Evolutionary conservation across 108 stramenopile genomes (phyloP).

Genomic region (Discostella pseudostelligera): DNA sequence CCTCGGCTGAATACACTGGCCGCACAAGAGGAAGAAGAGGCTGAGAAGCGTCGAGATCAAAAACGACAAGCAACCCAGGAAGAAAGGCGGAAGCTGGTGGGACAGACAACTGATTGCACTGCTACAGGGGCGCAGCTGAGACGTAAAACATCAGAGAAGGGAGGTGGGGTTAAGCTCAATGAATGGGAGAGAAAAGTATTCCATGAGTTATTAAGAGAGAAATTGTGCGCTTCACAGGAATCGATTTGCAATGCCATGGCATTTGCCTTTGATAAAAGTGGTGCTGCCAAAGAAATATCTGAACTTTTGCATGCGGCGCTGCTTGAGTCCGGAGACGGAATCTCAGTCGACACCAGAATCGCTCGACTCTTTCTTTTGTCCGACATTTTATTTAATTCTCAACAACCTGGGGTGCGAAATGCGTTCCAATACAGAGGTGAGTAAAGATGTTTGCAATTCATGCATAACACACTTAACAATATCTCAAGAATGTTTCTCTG

Average conservation of each 20-base stretch:
- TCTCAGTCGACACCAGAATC: slow-evolving; percentile 62
- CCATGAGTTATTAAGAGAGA: slow-evolving; percentile 49
- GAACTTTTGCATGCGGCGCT: slow-evolving; percentile 58
- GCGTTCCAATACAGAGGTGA: slow-evolving; percentile 72
- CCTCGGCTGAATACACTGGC: slow-evolving; percentile 51
- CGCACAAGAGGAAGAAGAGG: slow-evolving; percentile 48
- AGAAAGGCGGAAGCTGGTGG: slow-evolving; percentile 38
- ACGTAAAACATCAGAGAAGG: slow-evolving; percentile 39
- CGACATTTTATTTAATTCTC: slow-evolving; percentile 86
- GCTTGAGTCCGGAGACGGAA: slow-evolving; percentile 48
- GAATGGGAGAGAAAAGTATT: slow-evolving; percentile 56
- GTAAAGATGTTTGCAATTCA: neutral
- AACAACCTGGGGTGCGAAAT: slow-evolving; percentile 85
- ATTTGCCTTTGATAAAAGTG: slow-evolving; percentile 84
- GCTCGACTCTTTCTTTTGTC: slow-evolving; percentile 80
- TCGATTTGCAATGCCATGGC: slow-evolving; percentile 83
- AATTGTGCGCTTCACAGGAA: slow-evolving; percentile 59
- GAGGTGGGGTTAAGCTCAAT: slow-evolving; percentile 50
- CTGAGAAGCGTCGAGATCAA: slow-evolving; percentile 35
- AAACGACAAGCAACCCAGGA: slow-evolving; percentile 41
- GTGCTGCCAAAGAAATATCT: slow-evolving; percentile 64
- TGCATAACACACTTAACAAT: too few relatives aligned
- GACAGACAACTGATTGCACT: slow-evolving; percentile 27
- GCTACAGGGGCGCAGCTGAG: slow-evolving; percentile 64
- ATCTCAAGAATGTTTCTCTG: neutral